These are phyloP conservation scores for Tuber aestivum DNA, from an alignment of 495 filamentous ascomycete species.

Conservation along the genomic window DNA sequence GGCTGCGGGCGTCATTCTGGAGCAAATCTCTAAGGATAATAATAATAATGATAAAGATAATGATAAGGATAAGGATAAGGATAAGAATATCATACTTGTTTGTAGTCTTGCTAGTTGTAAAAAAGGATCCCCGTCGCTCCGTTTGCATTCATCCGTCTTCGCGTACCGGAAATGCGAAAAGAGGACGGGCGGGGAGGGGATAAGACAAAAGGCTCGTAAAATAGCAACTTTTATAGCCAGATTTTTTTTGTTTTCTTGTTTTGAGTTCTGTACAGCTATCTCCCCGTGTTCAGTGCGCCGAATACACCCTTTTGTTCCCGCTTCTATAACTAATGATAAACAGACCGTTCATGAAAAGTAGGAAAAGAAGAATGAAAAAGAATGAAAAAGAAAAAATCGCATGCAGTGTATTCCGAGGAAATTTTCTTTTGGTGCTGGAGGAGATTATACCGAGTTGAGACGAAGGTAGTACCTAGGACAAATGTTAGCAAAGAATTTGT, in stretches of 20 bases:
- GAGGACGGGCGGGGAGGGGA: not conserved
- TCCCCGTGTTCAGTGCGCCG: not conserved
- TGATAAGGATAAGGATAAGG: too few species aligned
- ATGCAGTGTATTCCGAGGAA: not conserved
- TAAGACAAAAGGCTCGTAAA: not conserved
- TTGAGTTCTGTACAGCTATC: constrained; percentile 1
- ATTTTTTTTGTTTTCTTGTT: not conserved
- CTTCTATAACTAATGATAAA: constrained; percentile 5
- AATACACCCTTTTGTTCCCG: constrained; percentile 3
- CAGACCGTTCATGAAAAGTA: constrained; percentile 2
- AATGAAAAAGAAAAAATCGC: not conserved
- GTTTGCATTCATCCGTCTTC: not conserved
- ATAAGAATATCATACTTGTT: not conserved
- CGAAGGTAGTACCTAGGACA: constrained; percentile 34
- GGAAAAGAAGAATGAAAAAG: not conserved
- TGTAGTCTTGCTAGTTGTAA: not conserved
- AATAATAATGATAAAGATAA: too few species aligned
- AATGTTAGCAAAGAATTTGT: constrained; percentile 14
- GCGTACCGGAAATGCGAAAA: not conserved
- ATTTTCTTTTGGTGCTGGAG: not conserved
- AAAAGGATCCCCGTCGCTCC: not conserved
- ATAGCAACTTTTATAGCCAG: not conserved
- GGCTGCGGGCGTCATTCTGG: not conserved
- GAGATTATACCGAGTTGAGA: constrained; percentile 28
- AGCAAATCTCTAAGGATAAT: not conserved